phyloP scores from a whole-genome alignment of 306 rosid species.

The Prunus persica region Prunus_persica_NCBIv2 NC_034010.1:934001-934500 shows the following conservation, averaged over 20 bases:
- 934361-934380: neutral
- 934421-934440: neutral
- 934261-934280: no score
- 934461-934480: neutral
- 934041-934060: neutral
- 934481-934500: neutral
- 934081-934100: neutral
- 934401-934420: neutral
- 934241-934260: constrained; percentile 28
- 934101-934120: neutral
- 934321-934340: constrained; percentile 15
- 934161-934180: constrained; percentile 50
- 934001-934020: no score
- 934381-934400: neutral
- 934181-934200: constrained; percentile 49
- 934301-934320: neutral
- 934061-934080: neutral
- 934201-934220: constrained; percentile 38
- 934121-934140: neutral
- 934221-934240: constrained; percentile 34
- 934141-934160: neutral
- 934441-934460: neutral
- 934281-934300: neutral
- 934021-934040: no score
- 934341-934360: neutral